Base-by-base conservation (phyloP, 1,284 basidiomycete species). In the Meripilus lineatus region DNA sequence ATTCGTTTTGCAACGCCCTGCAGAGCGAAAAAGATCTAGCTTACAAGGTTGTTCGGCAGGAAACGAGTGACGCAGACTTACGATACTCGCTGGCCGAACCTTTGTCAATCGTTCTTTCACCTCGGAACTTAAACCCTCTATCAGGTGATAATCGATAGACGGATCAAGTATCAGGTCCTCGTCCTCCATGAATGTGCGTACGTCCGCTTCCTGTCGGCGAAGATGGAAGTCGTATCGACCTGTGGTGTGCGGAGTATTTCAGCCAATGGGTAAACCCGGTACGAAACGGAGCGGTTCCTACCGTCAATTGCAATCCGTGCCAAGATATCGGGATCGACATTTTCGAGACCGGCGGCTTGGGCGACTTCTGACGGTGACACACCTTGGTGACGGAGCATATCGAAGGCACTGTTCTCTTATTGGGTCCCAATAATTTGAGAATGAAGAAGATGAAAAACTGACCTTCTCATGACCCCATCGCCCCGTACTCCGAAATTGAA, bases 1-100 rank as follows among this genome's bases (percentile, higher is more conserved):
- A 92, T 89, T 25, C 89, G 70, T 59, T 89, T 89, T 14, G 84
- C 89, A 11, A 84, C 83, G 18, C 89, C 89, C 88, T 90, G 33
- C 11, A 38, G 10, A 37, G 25, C 22, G 33, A 8, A 6, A 11
- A 11, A 5, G 32, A 17, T 43, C 23, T 36, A 34, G 15, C 4
- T 13, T n/a, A 5, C 18, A 8, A 30, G 34, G 15, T 17, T 24
- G 26, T 40, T 10, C 17, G 32, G 26, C 13, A 25, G 23, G 34
- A n/a, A n/a, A n/a, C n/a, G n/a, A n/a, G n/a, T n/a, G n/a, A n/a
- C 17, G 25, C 18, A 13, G 5, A 67, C 82, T 62, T 51, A 89
- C 85, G 44, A 93, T 76, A 28, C 77, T 90, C 7, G 72, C 72
- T 1, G 90, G 90, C 28, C 76, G 67, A 13, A 85, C 72, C 2